phyloP scores from a whole-genome alignment of 2,329 filamentous ascomycete genomes.

The Alternaria alternata region DNA sequence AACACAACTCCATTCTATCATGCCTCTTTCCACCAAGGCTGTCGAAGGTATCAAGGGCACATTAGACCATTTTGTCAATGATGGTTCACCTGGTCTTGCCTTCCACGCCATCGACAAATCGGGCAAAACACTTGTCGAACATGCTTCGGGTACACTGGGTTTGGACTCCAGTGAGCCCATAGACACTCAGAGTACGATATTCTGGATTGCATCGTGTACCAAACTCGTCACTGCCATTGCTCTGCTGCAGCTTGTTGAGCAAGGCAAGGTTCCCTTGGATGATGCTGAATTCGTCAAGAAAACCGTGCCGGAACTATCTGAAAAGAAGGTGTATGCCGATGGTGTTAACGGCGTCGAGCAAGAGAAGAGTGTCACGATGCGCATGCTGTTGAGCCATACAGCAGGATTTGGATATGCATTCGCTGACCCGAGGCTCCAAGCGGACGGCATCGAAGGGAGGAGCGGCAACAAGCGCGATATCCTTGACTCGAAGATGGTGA shows the following conservation, averaged over 20 bases:
- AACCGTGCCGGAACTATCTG: constrained; percentile 47
- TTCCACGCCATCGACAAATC: constrained; percentile 57
- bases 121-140: constrained; percentile 53
- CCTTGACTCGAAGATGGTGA: constrained; percentile 61
- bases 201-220: constrained; percentile 65
- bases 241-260: constrained; percentile 48
- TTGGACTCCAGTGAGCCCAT: constrained; percentile 59
- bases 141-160: constrained; percentile 54
- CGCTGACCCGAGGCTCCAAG: constrained; percentile 56
- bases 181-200: constrained; percentile 64
- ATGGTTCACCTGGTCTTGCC: constrained; percentile 54
- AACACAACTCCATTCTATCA: constrained; percentile 12
- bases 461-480: constrained; percentile 57
- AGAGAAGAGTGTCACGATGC: constrained; percentile 57
- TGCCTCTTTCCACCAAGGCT: constrained; percentile 44
- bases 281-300: constrained; percentile 45
- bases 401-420: constrained; percentile 61
- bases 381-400: constrained; percentile 62
- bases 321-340: constrained; percentile 52
- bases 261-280: constrained; percentile 48
- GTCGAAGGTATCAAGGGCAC: constrained; percentile 48
- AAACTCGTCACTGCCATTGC: constrained; percentile 49
- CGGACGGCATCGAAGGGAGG: constrained; percentile 49
- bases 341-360: constrained; percentile 49
- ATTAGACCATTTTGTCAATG: constrained; percentile 41